phyloP scores from a whole-genome alignment of 805 yeast species.

The Metschnikowia arizonensis region DNA sequence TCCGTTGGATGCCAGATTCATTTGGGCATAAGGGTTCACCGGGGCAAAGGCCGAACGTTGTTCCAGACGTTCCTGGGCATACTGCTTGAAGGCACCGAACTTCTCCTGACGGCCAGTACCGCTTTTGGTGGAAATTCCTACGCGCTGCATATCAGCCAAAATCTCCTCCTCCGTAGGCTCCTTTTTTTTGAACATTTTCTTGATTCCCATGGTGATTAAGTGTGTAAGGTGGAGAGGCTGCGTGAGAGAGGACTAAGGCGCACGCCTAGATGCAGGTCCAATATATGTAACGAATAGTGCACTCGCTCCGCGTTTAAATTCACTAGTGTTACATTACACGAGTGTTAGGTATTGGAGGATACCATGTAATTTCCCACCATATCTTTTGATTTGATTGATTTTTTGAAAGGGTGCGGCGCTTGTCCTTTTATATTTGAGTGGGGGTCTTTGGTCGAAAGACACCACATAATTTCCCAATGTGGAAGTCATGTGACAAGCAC shows the following conservation, averaged over 20 bases:
- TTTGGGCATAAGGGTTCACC: conserved; percentile 39
- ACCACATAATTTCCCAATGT: too few relatives aligned
- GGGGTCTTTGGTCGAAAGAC: too few relatives aligned
- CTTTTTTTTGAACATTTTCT: conserved; percentile 44
- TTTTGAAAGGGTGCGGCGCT: too few relatives aligned
- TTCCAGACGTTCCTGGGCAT: conserved; percentile 42
- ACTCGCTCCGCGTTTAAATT: too few relatives aligned
- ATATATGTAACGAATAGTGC: too few relatives aligned
- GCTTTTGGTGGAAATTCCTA: conserved; percentile 41
- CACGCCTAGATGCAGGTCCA: not conserved
- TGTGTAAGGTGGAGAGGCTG: not conserved
- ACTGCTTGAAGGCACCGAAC: conserved; percentile 47
- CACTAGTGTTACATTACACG: too few relatives aligned
- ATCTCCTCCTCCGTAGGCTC: conserved; percentile 49
- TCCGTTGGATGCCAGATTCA: conserved; percentile 12
- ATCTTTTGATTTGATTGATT: too few relatives aligned
- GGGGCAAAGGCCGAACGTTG: conserved; percentile 38
- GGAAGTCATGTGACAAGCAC: too few relatives aligned
- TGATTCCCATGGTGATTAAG: conserved; percentile 38
- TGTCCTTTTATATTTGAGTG: too few relatives aligned
- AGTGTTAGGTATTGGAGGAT: too few relatives aligned
- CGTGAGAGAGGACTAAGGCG: not conserved
- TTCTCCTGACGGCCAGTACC: conserved; percentile 38
- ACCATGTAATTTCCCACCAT: too few relatives aligned
- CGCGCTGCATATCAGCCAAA: conserved; percentile 33